Evolutionary conservation across 257 asterid species (phyloP), one percentile per base, ranked within the genome.

Genomic region (Solanum lycopersicoides): DNA sequence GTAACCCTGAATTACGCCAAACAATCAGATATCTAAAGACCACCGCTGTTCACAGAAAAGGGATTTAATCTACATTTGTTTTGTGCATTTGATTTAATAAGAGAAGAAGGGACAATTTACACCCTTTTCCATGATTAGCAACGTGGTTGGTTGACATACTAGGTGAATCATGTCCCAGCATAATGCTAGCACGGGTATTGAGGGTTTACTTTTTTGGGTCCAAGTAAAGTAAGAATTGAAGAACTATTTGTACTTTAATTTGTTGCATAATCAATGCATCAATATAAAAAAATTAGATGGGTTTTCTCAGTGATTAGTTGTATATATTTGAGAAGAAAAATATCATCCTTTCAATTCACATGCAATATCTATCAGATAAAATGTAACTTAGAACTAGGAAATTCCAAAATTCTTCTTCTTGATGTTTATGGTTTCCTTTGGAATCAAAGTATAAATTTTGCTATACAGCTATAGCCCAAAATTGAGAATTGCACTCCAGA

Each of bases 71-170:
- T 11, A 30, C 85, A 47, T 50, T 30, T 80, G 15, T 30, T 80
- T 80, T 80, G 71, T 53, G 88, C 69, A 72, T 83, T 76, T 85
- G 88, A 73, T 59, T 53, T 87, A 68, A 82, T 87, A 75, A 47
- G 90, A 82, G 42, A 82, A 66, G 35, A 45, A 53, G 32, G 89
- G 84, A 39, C 18, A 23, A 83, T 53, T 37, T 50, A 82, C 69
- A 18, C 41, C 25, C 18, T 82, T 50, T 18, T 82, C 69, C 68
- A 30, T 37, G 10, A 82, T 10, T 50, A 50, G 45, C 66, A 50
- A 80, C 42, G 60, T 50, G 20, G 32, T 82, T 80, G 84, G 68
- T 45, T 41, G 65, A 73, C 84, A 77, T 44, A 56, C 65, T 56
- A 45, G 25, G 66, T 79, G 84, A 79, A 45, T 79, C 84, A 79